These are phyloP conservation scores for Penicillium sclerotigenum DNA, from an alignment of 2,329 filamentous ascomycete genomes.

Conservation along the genomic window DNA sequence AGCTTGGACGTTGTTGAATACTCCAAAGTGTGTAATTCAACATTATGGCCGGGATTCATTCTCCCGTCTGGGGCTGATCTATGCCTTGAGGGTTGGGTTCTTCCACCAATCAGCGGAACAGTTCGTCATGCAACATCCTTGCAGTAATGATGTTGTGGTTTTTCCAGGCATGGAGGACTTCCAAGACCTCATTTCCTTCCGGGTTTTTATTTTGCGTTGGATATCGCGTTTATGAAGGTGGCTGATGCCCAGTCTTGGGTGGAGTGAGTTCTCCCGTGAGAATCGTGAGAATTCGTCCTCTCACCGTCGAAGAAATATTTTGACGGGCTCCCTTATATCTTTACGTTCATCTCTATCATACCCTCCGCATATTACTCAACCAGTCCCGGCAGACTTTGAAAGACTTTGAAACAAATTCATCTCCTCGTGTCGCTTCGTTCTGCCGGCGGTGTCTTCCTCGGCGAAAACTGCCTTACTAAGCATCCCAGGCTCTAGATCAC, in stretches of 20 bases:
- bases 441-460: too few relatives aligned
- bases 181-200: not conserved
- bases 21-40: not conserved
- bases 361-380: not conserved
- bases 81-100: slow-evolving; percentile 4
- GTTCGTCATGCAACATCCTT: not conserved
- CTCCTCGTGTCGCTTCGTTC: too few relatives aligned
- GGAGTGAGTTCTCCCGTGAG: not conserved
- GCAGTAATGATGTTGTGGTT: not conserved
- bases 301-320: not conserved
- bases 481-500: too few relatives aligned
- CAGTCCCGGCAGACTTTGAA: not conserved
- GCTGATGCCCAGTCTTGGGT: not conserved
- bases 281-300: not conserved
- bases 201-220: not conserved
- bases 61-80: slow-evolving; percentile 16
- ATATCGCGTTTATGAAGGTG: not conserved
- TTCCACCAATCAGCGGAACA: slow-evolving; percentile 22
- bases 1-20: not conserved
- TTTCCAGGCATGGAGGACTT: not conserved
- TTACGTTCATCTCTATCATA: not conserved
- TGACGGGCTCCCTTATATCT: not conserved
- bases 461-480: too few relatives aligned
- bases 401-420: too few relatives aligned
- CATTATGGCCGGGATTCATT: slow-evolving; percentile 7